These are phyloP conservation scores for Hygrophoropsis aurantiaca DNA, from an alignment of 768 basidiomycete species.

Conservation along the genomic window DNA sequence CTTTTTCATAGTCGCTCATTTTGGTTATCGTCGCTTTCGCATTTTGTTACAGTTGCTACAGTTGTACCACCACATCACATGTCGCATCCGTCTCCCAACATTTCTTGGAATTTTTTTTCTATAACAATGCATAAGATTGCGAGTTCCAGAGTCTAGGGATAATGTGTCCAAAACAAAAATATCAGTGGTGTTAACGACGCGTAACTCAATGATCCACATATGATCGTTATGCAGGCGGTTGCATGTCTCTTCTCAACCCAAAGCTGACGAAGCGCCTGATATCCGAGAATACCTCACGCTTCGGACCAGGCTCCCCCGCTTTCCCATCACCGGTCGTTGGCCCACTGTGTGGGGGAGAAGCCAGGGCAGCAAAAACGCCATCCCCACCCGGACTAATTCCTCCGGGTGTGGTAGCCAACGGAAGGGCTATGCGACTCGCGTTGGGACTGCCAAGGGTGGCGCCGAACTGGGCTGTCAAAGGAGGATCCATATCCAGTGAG, in stretches of 20 bases:
- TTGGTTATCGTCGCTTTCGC: slow-evolving; percentile 3
- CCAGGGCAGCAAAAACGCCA: slow-evolving; percentile 56
- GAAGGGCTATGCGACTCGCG: slow-evolving; percentile 59
- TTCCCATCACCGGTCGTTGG: slow-evolving; percentile 56
- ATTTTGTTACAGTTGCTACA: slow-evolving; percentile 5
- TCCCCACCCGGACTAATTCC: slow-evolving; percentile 40
- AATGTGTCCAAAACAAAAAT: background rate
- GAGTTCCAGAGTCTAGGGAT: background rate
- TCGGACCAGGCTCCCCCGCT: slow-evolving; percentile 44
- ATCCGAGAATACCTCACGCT: slow-evolving; percentile 85
- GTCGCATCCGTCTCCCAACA: slow-evolving; percentile 1
- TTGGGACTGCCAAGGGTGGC: slow-evolving; percentile 65
- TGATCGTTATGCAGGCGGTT: slow-evolving; percentile 21
- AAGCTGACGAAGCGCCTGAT: slow-evolving; percentile 88
- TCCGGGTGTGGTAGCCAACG: slow-evolving; percentile 33
- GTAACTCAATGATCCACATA: no score
- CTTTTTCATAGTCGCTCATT: background rate
- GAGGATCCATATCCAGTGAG: slow-evolving; percentile 93
- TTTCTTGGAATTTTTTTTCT: background rate
- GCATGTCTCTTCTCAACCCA: slow-evolving; percentile 74
- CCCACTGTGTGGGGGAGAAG: slow-evolving; percentile 62
- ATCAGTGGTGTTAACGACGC: background rate
- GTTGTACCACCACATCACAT: slow-evolving; percentile 17
- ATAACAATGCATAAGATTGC: background rate
- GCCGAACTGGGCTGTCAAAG: slow-evolving; percentile 43